Base-by-base conservation (phyloP, 148 eudicot species). In the Diospyros lotus region DNA sequence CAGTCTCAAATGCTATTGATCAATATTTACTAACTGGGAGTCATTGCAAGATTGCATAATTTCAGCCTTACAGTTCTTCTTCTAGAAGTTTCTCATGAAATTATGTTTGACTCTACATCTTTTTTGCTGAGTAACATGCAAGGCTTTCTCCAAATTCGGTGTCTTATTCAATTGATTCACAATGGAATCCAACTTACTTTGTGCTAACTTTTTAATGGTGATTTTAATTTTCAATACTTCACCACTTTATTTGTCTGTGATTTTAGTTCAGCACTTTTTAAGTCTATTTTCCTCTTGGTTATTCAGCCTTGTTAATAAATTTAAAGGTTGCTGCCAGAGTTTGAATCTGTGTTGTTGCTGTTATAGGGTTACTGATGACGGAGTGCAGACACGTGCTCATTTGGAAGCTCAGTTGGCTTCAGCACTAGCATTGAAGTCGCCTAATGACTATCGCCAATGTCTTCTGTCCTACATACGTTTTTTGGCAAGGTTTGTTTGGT, bases 361-460 rank as follows among this genome's bases (percentile, higher is more conserved):
- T 44, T 82, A 53, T 85, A 94, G 98, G 82, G 89, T 90, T 72
- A 90, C 97, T 65, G 98, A 94, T 81, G 97, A 94, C 82, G 98
- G 97, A 46, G 78, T 92, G 85, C 97, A 94, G 84, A 94, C 98
- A 58, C 96, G 98, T 71, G 92, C 98, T 78, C 97, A 94, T 76
- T 87, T 92, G 85, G 98, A 94, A 82, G 73, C 92, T 55, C 97
- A 90, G 81, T 64, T 95, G 76, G 98, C 94, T 68, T 92, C 98
- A n/a, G 87, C 98, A 17, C 72, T 92, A 78, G 89, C 98, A 56
- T 78, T 95, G 88, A 84, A 89, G 83, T 95, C 98, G 58, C 84
- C 98, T 38, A 86, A 68, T 48, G 98, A 95, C 76, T 95, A 95
- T 80, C 92, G 90, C 40, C 98, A 95, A 72, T 92, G 94, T 73